Base-by-base conservation (phyloP, 192 early-diverging fungal genomes). In the Coemansia sp. region DNA sequence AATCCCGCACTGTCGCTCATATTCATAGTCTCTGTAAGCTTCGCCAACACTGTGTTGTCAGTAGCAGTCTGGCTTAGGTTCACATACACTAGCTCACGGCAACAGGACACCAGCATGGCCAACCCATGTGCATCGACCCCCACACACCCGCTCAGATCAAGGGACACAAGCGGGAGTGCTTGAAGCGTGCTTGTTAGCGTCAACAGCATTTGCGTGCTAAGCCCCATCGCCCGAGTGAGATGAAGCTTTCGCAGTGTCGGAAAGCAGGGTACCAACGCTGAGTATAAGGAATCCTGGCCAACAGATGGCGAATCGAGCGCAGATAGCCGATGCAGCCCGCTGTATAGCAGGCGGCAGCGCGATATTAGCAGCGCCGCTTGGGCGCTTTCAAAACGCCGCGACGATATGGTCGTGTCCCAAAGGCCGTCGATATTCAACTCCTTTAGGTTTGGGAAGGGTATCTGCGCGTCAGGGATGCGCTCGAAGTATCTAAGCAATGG, bases 141-240 rank as follows among this genome's bases (percentile, higher is more conserved):
- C 4, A 58, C 67, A 50, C 76, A 79, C 0, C 61, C 61, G 49
- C 70, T 79, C 21, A 79, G 64, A 51, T 79, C 76, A 7, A 79
- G 58, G 6, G 67, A 69, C 2, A 25, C 47, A 16, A 79, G 64
- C 16, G 54, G 63, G 3, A 79, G 61, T 38, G 28, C 18, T 41
- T 56, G 54, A 10, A 18, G 58, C 7, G 34, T 23, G n/a, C 54
- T 48, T 24, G 41, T 7, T 16, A 66, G 34, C 4, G 30, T 34
- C n/a, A 19, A 2, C 28, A 78, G 19, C 23, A 69, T 48, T 7
- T 58, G 28, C 3, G 65, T 38, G 41, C 49, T 32, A 9, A 73
- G 34, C 3, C 31, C 32, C 12, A 44, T 32, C 2, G 67, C 66
- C 5, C 49, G 56, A 7, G 76, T 73, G 12, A 79, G 48, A 14